These are phyloP conservation scores for Pichia terricola DNA, from an alignment of 1,139 yeast genomes.

Conservation along the genomic window DNA sequence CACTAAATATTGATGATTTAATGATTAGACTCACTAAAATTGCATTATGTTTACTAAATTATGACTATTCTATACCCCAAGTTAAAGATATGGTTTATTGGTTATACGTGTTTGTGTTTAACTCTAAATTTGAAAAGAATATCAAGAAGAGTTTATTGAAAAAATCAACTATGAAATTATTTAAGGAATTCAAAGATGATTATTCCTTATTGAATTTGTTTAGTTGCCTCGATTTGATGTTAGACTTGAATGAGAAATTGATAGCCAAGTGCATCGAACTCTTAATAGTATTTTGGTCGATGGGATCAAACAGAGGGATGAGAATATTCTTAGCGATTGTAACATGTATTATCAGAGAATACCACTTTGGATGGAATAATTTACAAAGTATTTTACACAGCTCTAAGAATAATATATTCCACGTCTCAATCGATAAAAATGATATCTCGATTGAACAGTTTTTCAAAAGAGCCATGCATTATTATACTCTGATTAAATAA, in stretches of 20 bases:
- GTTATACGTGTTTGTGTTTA: conserved; percentile 23
- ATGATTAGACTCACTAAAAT: conserved; percentile 3
- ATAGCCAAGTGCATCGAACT: conserved; percentile 19
- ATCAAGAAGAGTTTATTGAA: conserved; percentile 22
- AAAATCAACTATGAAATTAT: conserved; percentile 14
- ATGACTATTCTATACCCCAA: conserved; percentile 4
- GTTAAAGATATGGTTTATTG: conserved; percentile 17
- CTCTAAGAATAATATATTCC: conserved; percentile 2
- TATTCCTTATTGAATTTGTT: conserved; percentile 22
- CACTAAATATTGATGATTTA: conserved; percentile 6
- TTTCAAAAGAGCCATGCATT: conserved; percentile 25
- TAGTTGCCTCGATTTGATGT: conserved; percentile 17
- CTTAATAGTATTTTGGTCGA: conserved; percentile 16
- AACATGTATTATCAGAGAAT: conserved; percentile 31
- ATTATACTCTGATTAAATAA: conserved; percentile 16
- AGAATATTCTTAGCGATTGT: conserved; percentile 30
- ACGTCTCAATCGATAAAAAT: conserved; percentile 13
- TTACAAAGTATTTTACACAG: conserved; percentile 22
- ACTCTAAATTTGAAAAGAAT: conserved; percentile 20
- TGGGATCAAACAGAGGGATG: conserved; percentile 24
- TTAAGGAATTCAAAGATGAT: conserved; percentile 25
- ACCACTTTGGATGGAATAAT: conserved; percentile 42
- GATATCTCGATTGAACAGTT: conserved; percentile 25
- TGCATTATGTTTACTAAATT: conserved; percentile 2
- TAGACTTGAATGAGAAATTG: conserved; percentile 15